Percentiles rank a stretch among this genome's conserved stretches.
These are phyloP conservation scores for Bondarzewia mesenterica DNA, from an alignment of 1,284 basidiomycete species.

Conservation along the genomic window DNA sequence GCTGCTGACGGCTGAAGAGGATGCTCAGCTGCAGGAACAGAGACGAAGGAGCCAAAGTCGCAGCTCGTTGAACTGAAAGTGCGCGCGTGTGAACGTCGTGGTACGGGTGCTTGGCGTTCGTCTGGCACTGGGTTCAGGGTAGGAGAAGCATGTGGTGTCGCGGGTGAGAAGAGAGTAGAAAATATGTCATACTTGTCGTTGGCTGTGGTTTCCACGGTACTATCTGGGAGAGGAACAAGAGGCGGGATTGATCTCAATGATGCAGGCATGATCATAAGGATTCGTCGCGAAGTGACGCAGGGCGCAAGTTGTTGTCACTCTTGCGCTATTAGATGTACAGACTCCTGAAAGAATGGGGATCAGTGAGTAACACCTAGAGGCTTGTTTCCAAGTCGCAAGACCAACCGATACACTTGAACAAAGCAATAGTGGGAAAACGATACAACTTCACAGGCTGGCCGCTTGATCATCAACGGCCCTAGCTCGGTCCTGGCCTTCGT, in stretches of 20 bases:
- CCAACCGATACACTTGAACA: too few relatives aligned
- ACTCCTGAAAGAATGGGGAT: too few relatives aligned
- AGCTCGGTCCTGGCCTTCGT: too few relatives aligned
- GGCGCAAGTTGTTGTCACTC: too few relatives aligned
- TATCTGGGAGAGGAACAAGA: slow-evolving; percentile 7
- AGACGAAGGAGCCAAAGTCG: slow-evolving; percentile 65
- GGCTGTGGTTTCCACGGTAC: background rate
- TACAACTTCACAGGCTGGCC: too few relatives aligned
- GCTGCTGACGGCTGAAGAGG: slow-evolving; percentile 28
- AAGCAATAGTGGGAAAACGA: too few relatives aligned
- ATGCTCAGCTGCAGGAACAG: slow-evolving; percentile 50
- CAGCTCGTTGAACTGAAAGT: slow-evolving; percentile 29
- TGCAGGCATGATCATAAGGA: background rate
- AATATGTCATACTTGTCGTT: slow-evolving; percentile 32
- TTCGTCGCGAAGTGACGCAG: background rate
- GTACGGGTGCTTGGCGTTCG: slow-evolving; percentile 3
- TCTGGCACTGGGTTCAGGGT: slow-evolving; percentile 8
- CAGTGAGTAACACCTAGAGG: too few relatives aligned
- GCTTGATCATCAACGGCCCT: too few relatives aligned
- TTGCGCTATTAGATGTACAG: too few relatives aligned
- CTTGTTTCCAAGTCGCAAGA: too few relatives aligned
- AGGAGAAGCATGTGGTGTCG: slow-evolving; percentile 34
- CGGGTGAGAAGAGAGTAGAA: slow-evolving; percentile 34
- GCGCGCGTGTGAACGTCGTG: slow-evolving; percentile 10
- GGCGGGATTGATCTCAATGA: slow-evolving; percentile 5